phyloP scores from a whole-genome alignment of 495 filamentous ascomycete genomes.

The Penicillium soppii region DNA sequence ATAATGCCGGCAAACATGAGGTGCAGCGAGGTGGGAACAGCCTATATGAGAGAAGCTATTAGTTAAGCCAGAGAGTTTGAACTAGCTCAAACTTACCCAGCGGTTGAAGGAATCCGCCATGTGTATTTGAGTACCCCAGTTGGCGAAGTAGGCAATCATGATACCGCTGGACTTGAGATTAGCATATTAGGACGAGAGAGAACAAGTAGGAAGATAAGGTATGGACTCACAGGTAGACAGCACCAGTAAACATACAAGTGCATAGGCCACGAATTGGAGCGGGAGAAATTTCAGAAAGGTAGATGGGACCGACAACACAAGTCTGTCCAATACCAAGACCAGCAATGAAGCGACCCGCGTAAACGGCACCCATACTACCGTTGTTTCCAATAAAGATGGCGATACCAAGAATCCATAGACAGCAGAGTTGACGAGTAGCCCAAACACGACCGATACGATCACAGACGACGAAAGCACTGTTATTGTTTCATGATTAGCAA shows the following conservation, averaged over 20 bases:
- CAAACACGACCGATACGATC: slow-evolving; percentile 68
- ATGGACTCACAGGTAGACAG: slow-evolving; percentile 2
- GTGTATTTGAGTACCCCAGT: slow-evolving; percentile 1
- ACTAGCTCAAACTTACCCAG: background rate
- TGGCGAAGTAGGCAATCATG: slow-evolving; percentile 6
- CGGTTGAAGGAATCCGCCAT: slow-evolving; percentile 2
- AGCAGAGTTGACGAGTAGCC: slow-evolving; percentile 65
- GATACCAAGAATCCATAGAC: slow-evolving; percentile 67
- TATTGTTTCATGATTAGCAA: background rate
- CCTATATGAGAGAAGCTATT: background rate
- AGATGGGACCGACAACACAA: slow-evolving; percentile 51
- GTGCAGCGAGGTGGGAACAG: background rate
- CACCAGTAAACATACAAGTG: slow-evolving; percentile 8
- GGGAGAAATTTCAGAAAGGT: slow-evolving; percentile 44
- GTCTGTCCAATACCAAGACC: slow-evolving; percentile 59
- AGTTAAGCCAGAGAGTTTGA: background rate
- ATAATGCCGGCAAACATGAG: slow-evolving; percentile 4
- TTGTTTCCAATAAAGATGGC: slow-evolving; percentile 65
- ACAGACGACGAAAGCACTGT: slow-evolving; percentile 60
- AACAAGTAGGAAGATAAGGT: background rate
- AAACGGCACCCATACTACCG: slow-evolving; percentile 59
- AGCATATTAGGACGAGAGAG: background rate
- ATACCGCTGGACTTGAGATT: background rate
- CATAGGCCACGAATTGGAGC: slow-evolving; percentile 7
- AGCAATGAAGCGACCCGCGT: slow-evolving; percentile 56